Conservation (phyloP, 108 stramenopile genomes). For the Cyclotella atomus region DNA sequence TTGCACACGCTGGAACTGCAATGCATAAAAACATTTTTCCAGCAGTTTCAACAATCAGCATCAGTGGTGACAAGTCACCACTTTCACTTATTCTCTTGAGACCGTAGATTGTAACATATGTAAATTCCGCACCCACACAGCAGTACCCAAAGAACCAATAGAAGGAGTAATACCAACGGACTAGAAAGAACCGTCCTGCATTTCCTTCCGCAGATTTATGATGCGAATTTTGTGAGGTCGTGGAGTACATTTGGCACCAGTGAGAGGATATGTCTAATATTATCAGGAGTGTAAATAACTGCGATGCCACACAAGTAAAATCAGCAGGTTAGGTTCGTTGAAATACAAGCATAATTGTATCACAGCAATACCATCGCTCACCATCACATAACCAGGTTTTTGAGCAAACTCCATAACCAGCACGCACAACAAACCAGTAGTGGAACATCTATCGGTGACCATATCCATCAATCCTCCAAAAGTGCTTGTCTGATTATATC, state of each 20-base stretch:
- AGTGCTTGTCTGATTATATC: slow-evolving; percentile 83
- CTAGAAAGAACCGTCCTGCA: slow-evolving; percentile 81
- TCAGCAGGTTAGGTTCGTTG: no score
- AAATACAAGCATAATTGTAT: no score
- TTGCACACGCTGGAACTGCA: slow-evolving; percentile 72
- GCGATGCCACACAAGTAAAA: no score
- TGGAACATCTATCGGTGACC: slow-evolving; percentile 97
- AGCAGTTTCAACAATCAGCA: slow-evolving; percentile 31
- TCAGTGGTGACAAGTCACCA: not conserved
- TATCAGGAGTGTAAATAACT: slow-evolving; percentile 63
- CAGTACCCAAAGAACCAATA: slow-evolving; percentile 96
- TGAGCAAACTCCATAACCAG: slow-evolving; percentile 61
- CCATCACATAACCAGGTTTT: slow-evolving; percentile 42
- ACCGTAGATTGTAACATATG: slow-evolving; percentile 71
- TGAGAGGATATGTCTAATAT: slow-evolving; percentile 86
- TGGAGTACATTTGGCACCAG: slow-evolving; percentile 96
- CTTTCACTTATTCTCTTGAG: slow-evolving; percentile 14
- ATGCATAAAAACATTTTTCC: slow-evolving; percentile 43
- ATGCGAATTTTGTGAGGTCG: slow-evolving; percentile 72
- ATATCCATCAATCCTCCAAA: slow-evolving; percentile 96
- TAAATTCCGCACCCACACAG: slow-evolving; percentile 94
- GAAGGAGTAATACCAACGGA: slow-evolving; percentile 91
- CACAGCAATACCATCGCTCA: slow-evolving; percentile 43
- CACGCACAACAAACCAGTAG: slow-evolving; percentile 80
- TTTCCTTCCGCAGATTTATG: slow-evolving; percentile 95